Evolutionary conservation across 306 rosid genomes (phyloP), one percentile per base, ranked within the genome.

Genomic region (Urtica urens): DNA sequence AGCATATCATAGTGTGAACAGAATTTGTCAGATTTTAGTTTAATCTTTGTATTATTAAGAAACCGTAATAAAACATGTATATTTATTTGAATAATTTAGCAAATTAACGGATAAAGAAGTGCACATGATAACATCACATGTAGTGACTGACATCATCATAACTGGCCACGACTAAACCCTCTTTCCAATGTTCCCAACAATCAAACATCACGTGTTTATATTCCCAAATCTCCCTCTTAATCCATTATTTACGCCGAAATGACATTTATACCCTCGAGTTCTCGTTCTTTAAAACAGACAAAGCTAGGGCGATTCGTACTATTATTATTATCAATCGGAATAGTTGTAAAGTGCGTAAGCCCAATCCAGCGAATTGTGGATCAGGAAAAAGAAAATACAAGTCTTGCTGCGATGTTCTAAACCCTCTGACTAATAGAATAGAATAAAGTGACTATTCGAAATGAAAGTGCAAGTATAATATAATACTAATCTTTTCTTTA

Each of bases 101-200:
- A 4, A 35, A 10, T 41, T 6, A 1, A 9, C 28, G 4, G 6
- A 7, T 14, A n/a, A 14, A 6, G 8, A 41, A 42, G 48, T 3
- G 55, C 78, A 56, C 79, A 65, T 75, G 93, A 76, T 83, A 69
- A 44, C 52, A 58, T 64, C 92, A 74, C 92, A 80, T 75, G 94
- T 45, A 72, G 66, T 49, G 49, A 49, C 78, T 73, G 63, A 68
- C 79, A 72, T 80, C 71, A 67, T 70, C 83, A 70, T 75, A 64
- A 56, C 82, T 75, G 74, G 78, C 69, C 93, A 80, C 70, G 60
- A 81, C 69, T 59, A 14, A n/a, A 58, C 51, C 60, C 62, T 63
- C 75, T 58, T 75, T 46, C 29, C 77, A 38, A 30, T 73, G 77
- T 57, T 67, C 68, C 74, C 82, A 66, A 69, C 69, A 81, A 72